Evolutionary conservation across 2,329 filamentous ascomycete species (phyloP), one percentile per base, ranked within the genome.

Genomic region (Pseudogymnoascus sp.): DNA sequence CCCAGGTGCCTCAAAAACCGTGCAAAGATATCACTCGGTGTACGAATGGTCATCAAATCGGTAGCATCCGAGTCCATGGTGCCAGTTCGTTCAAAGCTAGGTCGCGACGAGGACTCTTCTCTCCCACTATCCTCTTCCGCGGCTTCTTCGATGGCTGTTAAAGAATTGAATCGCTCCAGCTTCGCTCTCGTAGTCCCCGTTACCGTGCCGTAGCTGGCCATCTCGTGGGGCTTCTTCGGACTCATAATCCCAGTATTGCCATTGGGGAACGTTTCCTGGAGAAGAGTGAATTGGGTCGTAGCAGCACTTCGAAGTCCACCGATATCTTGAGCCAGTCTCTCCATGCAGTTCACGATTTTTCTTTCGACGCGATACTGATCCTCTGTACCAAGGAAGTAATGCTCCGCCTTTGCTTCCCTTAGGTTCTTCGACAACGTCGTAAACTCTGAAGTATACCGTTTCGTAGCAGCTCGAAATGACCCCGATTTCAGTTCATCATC

Each of bases 231-330:
- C 21, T 23, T 51, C 16, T 62, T 48, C 3, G 61, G 61, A 16
- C 41, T 45, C 36, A 43, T 39, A 25, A 43, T 4, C 13, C 34
- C 36, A 25, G 34, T 23, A 54, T 21, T 63, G 19, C 61, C 62
- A 65, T 64, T 21, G 19, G 23, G 34, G n/a, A 54, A 75, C 2
- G 77, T 79, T 73, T 95, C 90, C 66, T 87, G 87, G 36, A 96
- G 80, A 34, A 98, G 82, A 14, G 89, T 85, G 72, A 98, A 96
- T 72, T 99, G 93, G 21, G 92, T 93, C 65, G 89, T 85, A 25
- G 95, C 90, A 36, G 95, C 92, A 79, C 92, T 96, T 68, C 92
- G 85, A 71, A 99, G 79, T 6, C 93, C 95, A 74, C 93, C 93
- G 68, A 97, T 88, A 68, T 92, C 92, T 74, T 97, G 93, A 4